Conservation (phyloP, 1,284 basidiomycete species). For the Malassezia dermatis region DNA sequence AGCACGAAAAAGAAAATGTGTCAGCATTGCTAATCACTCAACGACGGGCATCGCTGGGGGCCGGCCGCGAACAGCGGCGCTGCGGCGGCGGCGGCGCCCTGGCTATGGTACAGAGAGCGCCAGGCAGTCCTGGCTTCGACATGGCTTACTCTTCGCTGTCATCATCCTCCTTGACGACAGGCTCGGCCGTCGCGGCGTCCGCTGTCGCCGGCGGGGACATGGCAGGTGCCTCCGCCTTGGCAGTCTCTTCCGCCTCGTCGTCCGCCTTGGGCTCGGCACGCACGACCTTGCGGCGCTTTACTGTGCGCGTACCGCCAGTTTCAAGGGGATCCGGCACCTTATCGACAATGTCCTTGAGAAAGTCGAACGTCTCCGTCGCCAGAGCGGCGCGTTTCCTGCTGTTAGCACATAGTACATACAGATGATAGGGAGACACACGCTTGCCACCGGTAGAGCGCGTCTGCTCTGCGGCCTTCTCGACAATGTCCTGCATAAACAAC, state of each 20-base stretch:
- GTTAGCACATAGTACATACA: constrained; percentile 57
- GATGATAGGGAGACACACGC: constrained; percentile 84
- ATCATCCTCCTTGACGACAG: not conserved
- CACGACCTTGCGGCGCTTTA: constrained; percentile 27
- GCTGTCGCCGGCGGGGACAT: not conserved
- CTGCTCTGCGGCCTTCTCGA: constrained; percentile 73
- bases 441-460: constrained; percentile 69
- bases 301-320: constrained; percentile 18
- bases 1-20: not conserved
- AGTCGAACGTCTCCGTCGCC: constrained; percentile 80
- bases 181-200: not conserved
- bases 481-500: constrained; percentile 76
- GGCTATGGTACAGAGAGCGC: not conserved
- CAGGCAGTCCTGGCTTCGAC: not conserved
- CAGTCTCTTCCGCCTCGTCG: not conserved
- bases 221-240: too few species aligned
- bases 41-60: not conserved
- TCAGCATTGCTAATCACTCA: not conserved
- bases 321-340: constrained; percentile 71
- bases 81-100: not conserved
- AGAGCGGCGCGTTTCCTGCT: constrained; percentile 84
- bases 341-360: constrained; percentile 88
- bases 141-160: not conserved
- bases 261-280: constrained; percentile 15
- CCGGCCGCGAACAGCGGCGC: not conserved